A percentile compares a stretch with the other conserved stretches of the same genome.
These are phyloP conservation scores for Trametes villosa DNA, from an alignment of 768 basidiomycete genomes.

Conservation along the genomic window DNA sequence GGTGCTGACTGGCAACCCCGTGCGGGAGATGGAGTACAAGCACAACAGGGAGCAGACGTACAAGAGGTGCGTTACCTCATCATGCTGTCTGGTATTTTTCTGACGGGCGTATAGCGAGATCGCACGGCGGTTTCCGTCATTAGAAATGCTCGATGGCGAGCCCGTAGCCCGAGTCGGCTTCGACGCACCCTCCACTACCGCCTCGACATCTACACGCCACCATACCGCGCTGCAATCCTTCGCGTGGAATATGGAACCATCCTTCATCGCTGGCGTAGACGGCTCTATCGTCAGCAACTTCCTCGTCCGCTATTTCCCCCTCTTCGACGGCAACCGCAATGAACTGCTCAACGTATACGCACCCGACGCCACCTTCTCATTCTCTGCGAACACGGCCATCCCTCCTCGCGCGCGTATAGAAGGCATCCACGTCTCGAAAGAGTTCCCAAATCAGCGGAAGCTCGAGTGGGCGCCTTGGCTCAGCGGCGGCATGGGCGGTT, in stretches of 20 bases:
- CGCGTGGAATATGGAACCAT: conserved; percentile 72
- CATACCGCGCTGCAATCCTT: conserved; percentile 70
- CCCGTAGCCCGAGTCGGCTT: conserved; percentile 81
- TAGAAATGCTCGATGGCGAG: conserved; percentile 85
- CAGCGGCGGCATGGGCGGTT: conserved; percentile 54
- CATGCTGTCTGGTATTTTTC: not conserved
- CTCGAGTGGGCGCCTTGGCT: conserved; percentile 81
- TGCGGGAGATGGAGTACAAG: conserved; percentile 63
- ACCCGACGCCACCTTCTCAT: conserved; percentile 88
- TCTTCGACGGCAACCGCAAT: conserved; percentile 78
- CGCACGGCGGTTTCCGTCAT: conserved; percentile 74
- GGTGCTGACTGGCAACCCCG: conserved; percentile 75
- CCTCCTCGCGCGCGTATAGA: conserved; percentile 77
- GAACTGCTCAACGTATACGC: conserved; percentile 76
- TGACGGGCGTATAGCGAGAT: conserved; percentile 55
- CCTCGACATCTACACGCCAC: conserved; percentile 41
- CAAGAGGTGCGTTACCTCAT: conserved; percentile 55
- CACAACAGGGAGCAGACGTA: conserved; percentile 65
- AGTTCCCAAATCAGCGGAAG: conserved; percentile 82
- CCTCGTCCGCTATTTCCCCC: conserved; percentile 80
- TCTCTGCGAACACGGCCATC: conserved; percentile 82
- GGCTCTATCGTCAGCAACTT: conserved; percentile 72
- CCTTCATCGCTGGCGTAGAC: conserved; percentile 78
- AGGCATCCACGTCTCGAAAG: conserved; percentile 62
- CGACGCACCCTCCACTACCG: conserved; percentile 64